Conservation (phyloP, 2,329 filamentous ascomycete genomes). For the Exophiala aquamarina region DNA sequence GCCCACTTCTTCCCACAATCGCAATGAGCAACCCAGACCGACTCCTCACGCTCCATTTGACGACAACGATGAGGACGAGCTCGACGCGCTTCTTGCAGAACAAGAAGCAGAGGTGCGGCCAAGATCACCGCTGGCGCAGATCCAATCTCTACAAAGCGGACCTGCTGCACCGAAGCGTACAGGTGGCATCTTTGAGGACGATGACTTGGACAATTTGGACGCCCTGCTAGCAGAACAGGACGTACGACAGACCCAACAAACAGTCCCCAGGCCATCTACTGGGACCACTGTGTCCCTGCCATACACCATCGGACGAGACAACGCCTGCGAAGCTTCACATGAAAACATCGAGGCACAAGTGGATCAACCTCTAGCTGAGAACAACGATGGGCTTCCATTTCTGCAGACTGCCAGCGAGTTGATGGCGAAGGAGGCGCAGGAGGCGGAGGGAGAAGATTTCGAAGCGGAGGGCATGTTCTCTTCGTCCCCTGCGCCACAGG, state of each 20-base stretch:
- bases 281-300: too few species aligned
- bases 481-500: constrained; percentile 19
- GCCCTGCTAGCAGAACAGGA: constrained; percentile 21
- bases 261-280: too few species aligned
- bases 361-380: too few species aligned
- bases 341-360: too few species aligned
- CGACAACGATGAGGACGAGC: constrained; percentile 28
- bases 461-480: constrained; percentile 23
- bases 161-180: background rate
- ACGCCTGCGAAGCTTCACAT: too few species aligned
- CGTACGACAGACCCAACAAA: background rate
- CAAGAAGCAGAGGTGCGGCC: constrained; percentile 15
- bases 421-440: constrained; percentile 1
- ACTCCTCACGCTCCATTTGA: too few species aligned
- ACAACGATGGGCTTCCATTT: too few species aligned
- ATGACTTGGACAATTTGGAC: constrained; percentile 13
- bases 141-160: background rate
- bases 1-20: background rate
- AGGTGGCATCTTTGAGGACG: constrained; percentile 3
- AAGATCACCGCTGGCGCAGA: background rate
- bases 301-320: too few species aligned
- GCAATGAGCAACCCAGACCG: constrained; percentile 9
- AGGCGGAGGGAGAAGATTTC: constrained; percentile 6
- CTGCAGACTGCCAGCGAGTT: background rate
- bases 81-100: constrained; percentile 29